Evolutionary conservation across 2,329 filamentous ascomycete species (phyloP), one percentile per base, ranked within the genome.

Genomic region (Cladosporium sp.): DNA sequence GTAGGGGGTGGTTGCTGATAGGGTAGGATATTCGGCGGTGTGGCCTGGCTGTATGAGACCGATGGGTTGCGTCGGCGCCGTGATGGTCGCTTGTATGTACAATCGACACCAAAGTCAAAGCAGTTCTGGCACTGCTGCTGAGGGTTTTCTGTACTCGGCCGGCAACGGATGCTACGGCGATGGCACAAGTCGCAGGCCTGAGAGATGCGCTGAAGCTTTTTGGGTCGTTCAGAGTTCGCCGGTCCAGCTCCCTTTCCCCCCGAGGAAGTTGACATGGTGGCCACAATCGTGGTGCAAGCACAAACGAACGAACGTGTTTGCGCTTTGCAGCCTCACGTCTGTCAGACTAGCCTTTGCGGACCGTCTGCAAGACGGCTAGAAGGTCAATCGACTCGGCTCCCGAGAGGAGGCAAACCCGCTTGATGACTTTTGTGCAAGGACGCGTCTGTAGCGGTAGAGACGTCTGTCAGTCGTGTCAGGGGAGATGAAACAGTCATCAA

Each of bases 181-280:
- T 78, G 73, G 60, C 77, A 79, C 59, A 75, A 73, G 59, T 79
- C 76, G 59, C 65, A 68, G 13, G 65, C 65, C 48, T 66, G 60
- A 2, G 64, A 67, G 41, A 65, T 65, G 38, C 65, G 61, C 52
- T 67, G 64, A 38, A 67, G 53, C 51, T 67, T 67, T 51, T 60
- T 61, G 3, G 65, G 64, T n/a, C 62, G 57, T 22, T 63, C 61
- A 20, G 47, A 39, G n/a, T 4, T 20, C 12, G 27, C 18, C 8
- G 36, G 11, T n/a, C 11, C 22, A 15, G 25, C 8, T 50, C 22
- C 48, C 35, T 30, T 39, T 30, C 16, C 39, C 36, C 48, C 48
- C 30, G 40, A 43, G 7, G 32, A 38, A 30, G 33, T 39, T 43
- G 48, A 43, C 48, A 50, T 50, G 25, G 33, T 38, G 40, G 16